A percentile compares a stretch with the other conserved stretches of the same genome.
Evolutionary conservation across 176 grass and related monocot species (phyloP).

Genomic region (Lolium multiflorum): DNA sequence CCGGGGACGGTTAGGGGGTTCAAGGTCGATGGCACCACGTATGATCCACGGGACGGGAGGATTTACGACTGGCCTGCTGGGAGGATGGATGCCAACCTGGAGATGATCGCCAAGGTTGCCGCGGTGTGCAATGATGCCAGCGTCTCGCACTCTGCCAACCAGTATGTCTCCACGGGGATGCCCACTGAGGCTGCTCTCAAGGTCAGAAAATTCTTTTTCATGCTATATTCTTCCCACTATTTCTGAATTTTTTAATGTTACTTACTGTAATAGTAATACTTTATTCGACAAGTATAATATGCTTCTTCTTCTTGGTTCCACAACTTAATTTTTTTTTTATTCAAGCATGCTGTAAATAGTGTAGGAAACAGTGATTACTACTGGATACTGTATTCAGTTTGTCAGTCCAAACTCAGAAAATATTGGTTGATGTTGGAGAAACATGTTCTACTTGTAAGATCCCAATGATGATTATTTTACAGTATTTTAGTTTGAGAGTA

Average conservation of each 20-base stretch:
- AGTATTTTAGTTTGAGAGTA: background rate
- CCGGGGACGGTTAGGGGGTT: conserved; percentile 56
- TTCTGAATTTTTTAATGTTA: background rate
- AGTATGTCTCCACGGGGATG: conserved; percentile 88
- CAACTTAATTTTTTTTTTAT: background rate
- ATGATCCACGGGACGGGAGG: conserved; percentile 75
- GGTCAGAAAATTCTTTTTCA: conserved; percentile 43
- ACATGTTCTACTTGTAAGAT: too few relatives aligned
- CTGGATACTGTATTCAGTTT: too few relatives aligned
- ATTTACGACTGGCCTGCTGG: conserved; percentile 75
- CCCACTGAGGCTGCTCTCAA: conserved; percentile 89
- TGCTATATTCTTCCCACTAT: background rate
- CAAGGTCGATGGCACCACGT: conserved; percentile 89
- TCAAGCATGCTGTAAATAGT: too few relatives aligned
- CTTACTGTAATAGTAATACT: background rate
- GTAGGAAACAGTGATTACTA: too few relatives aligned
- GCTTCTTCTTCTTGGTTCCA: background rate
- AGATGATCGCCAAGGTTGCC: conserved; percentile 84
- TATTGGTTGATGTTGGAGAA: too few relatives aligned
- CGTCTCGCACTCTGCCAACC: conserved; percentile 61
- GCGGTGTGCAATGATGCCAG: conserved; percentile 89
- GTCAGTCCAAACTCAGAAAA: too few relatives aligned
- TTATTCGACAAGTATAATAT: background rate
- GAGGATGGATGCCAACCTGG: conserved; percentile 77
- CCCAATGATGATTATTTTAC: too few relatives aligned